Conservation (phyloP, 805 yeast genomes). For the Zygosaccharomyces gambellarensis region DNA sequence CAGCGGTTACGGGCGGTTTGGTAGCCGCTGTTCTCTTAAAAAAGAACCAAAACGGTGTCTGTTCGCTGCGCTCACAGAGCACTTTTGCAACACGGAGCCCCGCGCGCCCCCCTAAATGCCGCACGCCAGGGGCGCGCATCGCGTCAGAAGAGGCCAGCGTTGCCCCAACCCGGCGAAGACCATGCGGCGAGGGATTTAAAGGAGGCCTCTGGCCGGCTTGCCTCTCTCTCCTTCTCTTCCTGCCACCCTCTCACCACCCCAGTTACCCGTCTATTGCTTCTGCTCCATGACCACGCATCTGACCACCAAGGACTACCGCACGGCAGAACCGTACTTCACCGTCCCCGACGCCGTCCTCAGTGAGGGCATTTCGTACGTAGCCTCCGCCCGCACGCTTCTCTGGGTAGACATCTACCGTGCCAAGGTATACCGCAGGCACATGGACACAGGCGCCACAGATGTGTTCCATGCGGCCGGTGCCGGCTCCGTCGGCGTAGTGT, state of each 20-base stretch:
- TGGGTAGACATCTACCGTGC: conserved; percentile 42
- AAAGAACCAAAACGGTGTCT: too few relatives aligned
- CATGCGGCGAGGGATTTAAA: too few relatives aligned
- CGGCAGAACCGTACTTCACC: conserved; percentile 20
- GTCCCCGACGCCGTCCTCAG: conserved; percentile 39
- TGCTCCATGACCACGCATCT: background rate
- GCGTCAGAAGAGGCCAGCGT: too few relatives aligned
- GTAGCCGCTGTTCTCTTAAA: too few relatives aligned
- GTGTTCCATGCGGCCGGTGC: conserved; percentile 8
- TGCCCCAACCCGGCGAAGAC: background rate
- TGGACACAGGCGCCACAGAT: conserved; percentile 16
- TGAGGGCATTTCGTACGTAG: conserved; percentile 65
- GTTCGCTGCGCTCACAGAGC: too few relatives aligned
- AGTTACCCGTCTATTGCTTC: background rate
- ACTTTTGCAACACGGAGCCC: too few relatives aligned
- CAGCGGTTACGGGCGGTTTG: too few relatives aligned
- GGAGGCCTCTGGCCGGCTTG: background rate
- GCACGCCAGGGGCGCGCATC: too few relatives aligned
- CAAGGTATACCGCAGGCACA: conserved; percentile 34
- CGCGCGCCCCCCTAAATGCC: too few relatives aligned
- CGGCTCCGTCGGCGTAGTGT: conserved; percentile 66
- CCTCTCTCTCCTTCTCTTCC: background rate
- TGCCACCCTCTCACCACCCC: background rate
- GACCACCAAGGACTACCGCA: conserved; percentile 8
- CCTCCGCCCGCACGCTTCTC: conserved; percentile 44